Evolutionary conservation across 2,329 filamentous ascomycete species (phyloP).

Genomic region (Cladosporium sphaerospermum): DNA sequence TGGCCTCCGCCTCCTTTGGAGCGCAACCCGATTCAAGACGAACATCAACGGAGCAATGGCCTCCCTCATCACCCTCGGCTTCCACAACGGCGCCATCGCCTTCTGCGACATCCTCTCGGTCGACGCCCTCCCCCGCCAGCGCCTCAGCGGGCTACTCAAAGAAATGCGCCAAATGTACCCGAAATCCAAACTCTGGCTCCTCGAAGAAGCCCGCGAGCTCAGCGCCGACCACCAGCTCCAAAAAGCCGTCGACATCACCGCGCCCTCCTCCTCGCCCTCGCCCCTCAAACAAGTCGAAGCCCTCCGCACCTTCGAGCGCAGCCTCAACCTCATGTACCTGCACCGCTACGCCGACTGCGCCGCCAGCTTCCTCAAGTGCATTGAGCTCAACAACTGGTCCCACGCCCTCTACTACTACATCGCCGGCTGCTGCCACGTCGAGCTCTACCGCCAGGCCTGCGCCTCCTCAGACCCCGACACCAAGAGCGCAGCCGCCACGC

Average conservation of each 20-base stretch:
- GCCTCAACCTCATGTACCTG: conserved; percentile 69
- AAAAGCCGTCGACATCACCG: conserved; percentile 57
- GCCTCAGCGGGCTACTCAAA: conserved; percentile 60
- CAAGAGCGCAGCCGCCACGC: conserved; percentile 33
- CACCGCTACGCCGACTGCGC: conserved; percentile 72
- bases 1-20: conserved; percentile 83
- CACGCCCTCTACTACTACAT: conserved; percentile 87
- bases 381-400: conserved; percentile 84
- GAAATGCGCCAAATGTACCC: conserved; percentile 75
- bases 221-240: conserved; percentile 61
- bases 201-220: conserved; percentile 78
- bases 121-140: conserved; percentile 60
- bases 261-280: conserved; percentile 34
- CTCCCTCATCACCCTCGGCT: conserved; percentile 71
- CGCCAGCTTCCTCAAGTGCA: conserved; percentile 62
- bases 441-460: conserved; percentile 65
- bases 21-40: conserved; percentile 66
- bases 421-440: conserved; percentile 69
- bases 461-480: conserved; percentile 35
- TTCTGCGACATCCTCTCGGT: conserved; percentile 80
- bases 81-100: conserved; percentile 81
- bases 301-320: conserved; percentile 77
- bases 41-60: conserved; percentile 93
- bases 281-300: conserved; percentile 85
- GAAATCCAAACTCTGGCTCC: conserved; percentile 73